Conservation (phyloP, 805 yeast genomes). For the Pichia heedii region DNA sequence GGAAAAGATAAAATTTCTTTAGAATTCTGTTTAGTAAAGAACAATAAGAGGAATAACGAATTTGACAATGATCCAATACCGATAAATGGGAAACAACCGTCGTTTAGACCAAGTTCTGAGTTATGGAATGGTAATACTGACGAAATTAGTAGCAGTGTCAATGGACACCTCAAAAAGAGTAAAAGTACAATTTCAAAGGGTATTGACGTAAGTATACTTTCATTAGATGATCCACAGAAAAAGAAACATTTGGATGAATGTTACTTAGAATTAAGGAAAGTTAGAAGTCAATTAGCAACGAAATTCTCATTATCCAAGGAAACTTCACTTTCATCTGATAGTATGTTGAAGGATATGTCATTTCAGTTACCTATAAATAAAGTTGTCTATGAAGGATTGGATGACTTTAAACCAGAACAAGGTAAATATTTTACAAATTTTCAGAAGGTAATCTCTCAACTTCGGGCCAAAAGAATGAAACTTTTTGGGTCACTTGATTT, state of each 20-base stretch:
- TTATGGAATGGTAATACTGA: constrained; percentile 2
- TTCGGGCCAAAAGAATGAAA: constrained; percentile 12
- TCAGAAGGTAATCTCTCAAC: constrained; percentile 15
- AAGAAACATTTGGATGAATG: constrained; percentile 24
- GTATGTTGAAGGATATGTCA: constrained; percentile 47
- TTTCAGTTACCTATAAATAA: constrained; percentile 42
- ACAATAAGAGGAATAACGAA: neutral
- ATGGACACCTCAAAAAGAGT: neutral
- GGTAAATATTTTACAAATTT: constrained; percentile 20
- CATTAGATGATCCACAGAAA: constrained; percentile 16
- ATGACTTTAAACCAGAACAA: constrained; percentile 27
- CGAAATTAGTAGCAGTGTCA: constrained; percentile 2
- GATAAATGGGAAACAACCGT: neutral
- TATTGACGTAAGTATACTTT: constrained; percentile 9
- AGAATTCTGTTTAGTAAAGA: neutral
- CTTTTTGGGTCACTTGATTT: neutral
- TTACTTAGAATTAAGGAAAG: constrained; percentile 28
- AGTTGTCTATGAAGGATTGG: constrained; percentile 34
- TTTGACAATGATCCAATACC: neutral
- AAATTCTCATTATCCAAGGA: constrained; percentile 29
- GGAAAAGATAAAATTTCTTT: constrained; percentile 23
- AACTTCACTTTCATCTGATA: constrained; percentile 29
- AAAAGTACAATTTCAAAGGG: constrained; percentile 14
- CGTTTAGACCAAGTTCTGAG: constrained; percentile 10
- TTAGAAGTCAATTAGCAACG: constrained; percentile 35